phyloP scores from a whole-genome alignment of 345 rosid genomes.

The Aquilaria sinensis region DNA sequence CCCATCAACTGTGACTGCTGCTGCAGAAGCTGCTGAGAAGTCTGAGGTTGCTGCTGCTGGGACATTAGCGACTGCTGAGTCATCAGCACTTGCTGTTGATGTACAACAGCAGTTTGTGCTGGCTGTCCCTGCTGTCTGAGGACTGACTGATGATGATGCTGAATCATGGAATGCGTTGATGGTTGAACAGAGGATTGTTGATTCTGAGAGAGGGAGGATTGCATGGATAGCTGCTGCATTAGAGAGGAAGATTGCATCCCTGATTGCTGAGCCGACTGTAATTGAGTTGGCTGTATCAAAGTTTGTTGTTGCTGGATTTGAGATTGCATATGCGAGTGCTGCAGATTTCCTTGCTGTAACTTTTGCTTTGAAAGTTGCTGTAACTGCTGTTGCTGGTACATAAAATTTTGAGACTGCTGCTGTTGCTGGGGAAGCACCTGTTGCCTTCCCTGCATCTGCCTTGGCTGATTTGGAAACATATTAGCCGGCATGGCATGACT shows the following conservation, averaged over 20 bases:
- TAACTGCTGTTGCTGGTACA: conserved; percentile 36
- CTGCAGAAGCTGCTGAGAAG: conserved; percentile 34
- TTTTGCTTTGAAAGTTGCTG: conserved; percentile 38
- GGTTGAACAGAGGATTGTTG: conserved; percentile 69
- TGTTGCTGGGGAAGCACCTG: conserved; percentile 50
- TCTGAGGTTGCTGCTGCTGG: conserved; percentile 13
- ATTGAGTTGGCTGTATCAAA: conserved; percentile 52
- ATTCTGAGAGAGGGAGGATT: conserved; percentile 51
- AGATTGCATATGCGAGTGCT: conserved; percentile 53
- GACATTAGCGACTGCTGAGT: conserved; percentile 50
- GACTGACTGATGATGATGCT: conserved; percentile 57
- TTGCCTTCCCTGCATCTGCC: conserved; percentile 60
- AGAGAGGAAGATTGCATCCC: conserved; percentile 56
- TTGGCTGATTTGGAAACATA: conserved; percentile 43
- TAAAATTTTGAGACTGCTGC: conserved; percentile 24
- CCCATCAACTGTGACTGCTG: conserved; percentile 59
- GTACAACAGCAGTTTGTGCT: conserved; percentile 54
- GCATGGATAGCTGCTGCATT: conserved; percentile 53
- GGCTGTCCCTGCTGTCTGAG: conserved; percentile 67
- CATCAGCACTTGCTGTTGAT: conserved; percentile 69
- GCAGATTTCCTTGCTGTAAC: conserved; percentile 55
- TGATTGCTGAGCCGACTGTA: conserved; percentile 75
- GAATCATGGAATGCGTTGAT: conserved; percentile 72
- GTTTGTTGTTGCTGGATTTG: conserved; percentile 61
- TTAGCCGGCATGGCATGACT: conserved; percentile 45